Percentiles rank a stretch among this genome's conserved stretches.
Evolutionary conservation across 257 asterid species (phyloP).

Genomic region (Lycium ferocissimum): DNA sequence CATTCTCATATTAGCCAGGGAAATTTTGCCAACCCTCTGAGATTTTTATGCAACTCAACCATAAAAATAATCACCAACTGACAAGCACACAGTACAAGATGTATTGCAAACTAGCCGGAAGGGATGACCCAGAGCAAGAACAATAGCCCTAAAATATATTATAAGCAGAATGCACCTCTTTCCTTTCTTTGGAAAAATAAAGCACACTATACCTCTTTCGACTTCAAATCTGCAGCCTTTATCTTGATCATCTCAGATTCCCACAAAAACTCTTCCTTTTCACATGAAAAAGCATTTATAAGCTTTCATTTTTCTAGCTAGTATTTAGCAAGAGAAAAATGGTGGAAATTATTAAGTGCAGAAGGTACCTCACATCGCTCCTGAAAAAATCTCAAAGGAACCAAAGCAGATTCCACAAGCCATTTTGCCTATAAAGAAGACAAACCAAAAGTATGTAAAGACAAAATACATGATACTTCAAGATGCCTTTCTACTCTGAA

Average conservation of each 20-base stretch:
- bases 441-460: background rate
- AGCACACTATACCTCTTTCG: constrained; percentile 76
- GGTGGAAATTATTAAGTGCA: constrained; percentile 9
- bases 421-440: constrained; percentile 72
- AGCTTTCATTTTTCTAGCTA: constrained; percentile 28
- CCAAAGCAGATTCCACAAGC: constrained; percentile 96
- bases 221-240: constrained; percentile 91
- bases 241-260: constrained; percentile 94
- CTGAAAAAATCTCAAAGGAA: constrained; percentile 90
- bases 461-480: constrained; percentile 13
- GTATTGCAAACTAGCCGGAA: background rate
- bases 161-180: constrained; percentile 13
- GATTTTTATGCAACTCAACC: constrained; percentile 14
- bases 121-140: constrained; percentile 25
- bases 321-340: constrained; percentile 18
- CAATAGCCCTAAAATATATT: background rate
- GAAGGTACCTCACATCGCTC: constrained; percentile 92
- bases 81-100: constrained; percentile 5
- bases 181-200: background rate
- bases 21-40: background rate
- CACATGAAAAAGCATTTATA: constrained; percentile 32
- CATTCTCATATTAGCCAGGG: constrained; percentile 12
- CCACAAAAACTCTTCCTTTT: constrained; percentile 96
- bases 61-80: background rate
- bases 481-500: background rate